Base-by-base conservation (phyloP, 169 alveolate species). In the Eimeria tenella region DNA sequence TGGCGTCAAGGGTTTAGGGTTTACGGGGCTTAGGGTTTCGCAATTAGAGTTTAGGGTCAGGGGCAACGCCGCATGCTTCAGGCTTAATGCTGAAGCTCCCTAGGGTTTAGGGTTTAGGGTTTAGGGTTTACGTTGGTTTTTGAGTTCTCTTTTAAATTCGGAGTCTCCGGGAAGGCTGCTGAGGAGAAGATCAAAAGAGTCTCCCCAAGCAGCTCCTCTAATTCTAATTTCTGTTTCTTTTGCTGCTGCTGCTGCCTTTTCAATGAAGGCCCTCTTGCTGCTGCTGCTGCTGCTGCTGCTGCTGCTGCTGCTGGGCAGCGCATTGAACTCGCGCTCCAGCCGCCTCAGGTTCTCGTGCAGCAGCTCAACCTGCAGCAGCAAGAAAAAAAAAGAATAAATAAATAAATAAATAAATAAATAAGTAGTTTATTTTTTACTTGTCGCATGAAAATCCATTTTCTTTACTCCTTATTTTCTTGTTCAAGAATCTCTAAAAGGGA, bases 91-190 rank as follows among this genome's bases (percentile, higher is more conserved):
- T 17, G 11, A 58, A 17, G 68, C 68, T 58, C 68, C 68, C 9
- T 71, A 71, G 81, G 31, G 86, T 75, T 75, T 13, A 75, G 86
- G 58, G 50, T 79, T 79, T 50, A 81, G 56, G 73, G 70, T 81
- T 79, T 79, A 53, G 65, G 15, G 62, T n/a, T 81, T 56, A 81
- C 89, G 73, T 55, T 81, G 73, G 0, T 81, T 8, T 56, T 56
- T 81, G 70, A 81, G 50, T 4, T 7, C n/a, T 19, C n/a, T 9
- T n/a, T 21, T 23, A 23, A 81, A 56, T 56, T 81, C 25, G 4
- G n/a, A 5, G n/a, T 52, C 31, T 55, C 13, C 25, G 4, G 52
- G 11, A 21, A n/a, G 52, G 70, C 55, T 52, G 73, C 31, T 56
- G 65, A 81, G 60, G 17, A 81, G 52, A n/a, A 52, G 19, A 19